Conservation (phyloP, 495 filamentous ascomycete genomes). For the Penicillium macrosclerotiorum region DNA sequence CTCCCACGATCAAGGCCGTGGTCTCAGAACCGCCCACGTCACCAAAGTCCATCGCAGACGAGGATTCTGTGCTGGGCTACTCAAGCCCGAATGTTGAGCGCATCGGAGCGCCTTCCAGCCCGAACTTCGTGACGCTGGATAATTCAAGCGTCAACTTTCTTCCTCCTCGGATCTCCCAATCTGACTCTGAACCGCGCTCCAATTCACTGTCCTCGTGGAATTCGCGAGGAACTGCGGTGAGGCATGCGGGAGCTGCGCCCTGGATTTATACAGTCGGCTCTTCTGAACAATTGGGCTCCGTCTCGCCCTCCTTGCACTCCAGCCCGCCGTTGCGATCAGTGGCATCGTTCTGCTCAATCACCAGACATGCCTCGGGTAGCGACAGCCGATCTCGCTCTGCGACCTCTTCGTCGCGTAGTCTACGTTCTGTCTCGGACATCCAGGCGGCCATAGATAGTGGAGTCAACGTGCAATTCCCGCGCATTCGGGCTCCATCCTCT, state of each 20-base stretch:
- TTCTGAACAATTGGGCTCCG: constrained; percentile 36
- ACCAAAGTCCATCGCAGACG: constrained; percentile 12
- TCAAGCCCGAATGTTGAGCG: constrained; percentile 46
- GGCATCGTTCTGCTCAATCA: constrained; percentile 30
- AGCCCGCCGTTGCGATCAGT: constrained; percentile 35
- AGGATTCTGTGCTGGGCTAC: constrained; percentile 23
- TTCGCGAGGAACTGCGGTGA: constrained; percentile 50
- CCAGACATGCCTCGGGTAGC: constrained; percentile 26
- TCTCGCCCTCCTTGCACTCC: constrained; percentile 39
- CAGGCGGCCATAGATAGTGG: constrained; percentile 41
- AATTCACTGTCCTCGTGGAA: constrained; percentile 49
- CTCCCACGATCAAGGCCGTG: constrained; percentile 45
- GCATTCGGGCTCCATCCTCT: constrained; percentile 46
- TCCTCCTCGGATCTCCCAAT: constrained; percentile 33
- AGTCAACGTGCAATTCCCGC: constrained; percentile 48
- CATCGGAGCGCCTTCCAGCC: constrained; percentile 46
- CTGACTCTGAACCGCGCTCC: constrained; percentile 37
- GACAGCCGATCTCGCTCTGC: constrained; percentile 40
- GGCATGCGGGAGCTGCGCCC: constrained; percentile 33
- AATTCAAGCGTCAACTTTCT: constrained; percentile 44
- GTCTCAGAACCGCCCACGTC: constrained; percentile 29
- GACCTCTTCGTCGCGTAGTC: constrained; percentile 39
- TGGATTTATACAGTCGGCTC: constrained; percentile 39
- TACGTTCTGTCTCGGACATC: constrained; percentile 36
- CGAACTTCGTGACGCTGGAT: constrained; percentile 45